Percentiles rank a stretch among this genome's conserved stretches.
Evolutionary conservation across 2,329 filamentous ascomycete species (phyloP).

Genomic region (Coniochaeta sp.): DNA sequence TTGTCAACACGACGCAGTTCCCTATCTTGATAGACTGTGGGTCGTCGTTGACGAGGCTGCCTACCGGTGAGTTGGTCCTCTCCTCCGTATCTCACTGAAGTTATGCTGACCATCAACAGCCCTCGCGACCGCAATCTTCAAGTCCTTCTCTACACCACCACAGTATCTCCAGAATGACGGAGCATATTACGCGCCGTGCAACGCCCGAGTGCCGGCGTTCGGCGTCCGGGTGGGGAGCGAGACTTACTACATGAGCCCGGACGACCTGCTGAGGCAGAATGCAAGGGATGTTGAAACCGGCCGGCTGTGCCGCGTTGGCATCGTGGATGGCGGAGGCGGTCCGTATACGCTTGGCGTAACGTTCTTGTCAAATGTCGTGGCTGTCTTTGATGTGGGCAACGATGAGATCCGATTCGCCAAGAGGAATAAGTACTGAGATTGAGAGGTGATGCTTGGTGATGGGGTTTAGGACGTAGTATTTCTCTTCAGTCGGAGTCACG

Average conservation of each 20-base stretch:
- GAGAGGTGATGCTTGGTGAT: not conserved
- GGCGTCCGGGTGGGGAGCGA: slow-evolving; percentile 17
- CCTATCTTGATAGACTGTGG: slow-evolving; percentile 19
- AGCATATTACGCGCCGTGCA: slow-evolving; percentile 18
- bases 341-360: slow-evolving; percentile 19
- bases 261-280: slow-evolving; percentile 17
- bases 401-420: slow-evolving; percentile 21
- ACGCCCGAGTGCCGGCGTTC: slow-evolving; percentile 19
- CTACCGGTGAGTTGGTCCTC: slow-evolving; percentile 9
- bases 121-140: slow-evolving; percentile 13
- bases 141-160: slow-evolving; percentile 16
- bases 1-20: slow-evolving; percentile 16
- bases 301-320: slow-evolving; percentile 17
- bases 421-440: slow-evolving; percentile 10
- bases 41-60: slow-evolving; percentile 16
- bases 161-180: slow-evolving; percentile 10
- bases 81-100: not conserved
- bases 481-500: too few relatives aligned
- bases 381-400: slow-evolving; percentile 21
- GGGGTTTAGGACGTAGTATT: too few relatives aligned
- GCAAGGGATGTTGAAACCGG: slow-evolving; percentile 12
- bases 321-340: slow-evolving; percentile 12
- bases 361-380: slow-evolving; percentile 19
- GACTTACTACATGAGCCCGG: slow-evolving; percentile 15
- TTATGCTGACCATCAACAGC: slow-evolving; percentile 5